phyloP scores from a whole-genome alignment of 805 yeast species.

The Metschnikowia aberdeeniae region DNA sequence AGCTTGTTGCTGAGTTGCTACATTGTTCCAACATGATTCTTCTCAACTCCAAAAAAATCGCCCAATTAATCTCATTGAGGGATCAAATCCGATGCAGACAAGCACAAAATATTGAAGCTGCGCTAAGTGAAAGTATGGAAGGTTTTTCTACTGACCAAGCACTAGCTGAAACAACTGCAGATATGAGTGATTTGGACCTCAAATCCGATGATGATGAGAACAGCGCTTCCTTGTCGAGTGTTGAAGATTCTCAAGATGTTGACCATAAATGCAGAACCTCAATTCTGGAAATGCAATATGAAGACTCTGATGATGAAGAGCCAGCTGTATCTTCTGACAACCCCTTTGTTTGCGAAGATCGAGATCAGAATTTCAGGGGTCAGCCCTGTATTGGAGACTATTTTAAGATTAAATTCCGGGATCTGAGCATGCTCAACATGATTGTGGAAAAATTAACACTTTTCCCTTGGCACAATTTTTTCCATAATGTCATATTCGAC shows the following conservation, averaged over 20 bases:
- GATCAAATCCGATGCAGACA: slow-evolving; percentile 55
- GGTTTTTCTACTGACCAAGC: not conserved
- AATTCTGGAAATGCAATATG: slow-evolving; percentile 25
- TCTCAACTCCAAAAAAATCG: slow-evolving; percentile 72
- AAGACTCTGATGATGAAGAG: slow-evolving; percentile 42
- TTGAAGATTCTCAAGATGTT: slow-evolving; percentile 11
- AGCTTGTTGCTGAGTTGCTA: slow-evolving; percentile 85
- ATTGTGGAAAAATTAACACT: slow-evolving; percentile 73
- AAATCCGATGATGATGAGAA: not conserved
- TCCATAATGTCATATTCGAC: slow-evolving; percentile 97
- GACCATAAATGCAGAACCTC: slow-evolving; percentile 17
- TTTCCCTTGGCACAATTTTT: slow-evolving; percentile 95
- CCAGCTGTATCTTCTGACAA: slow-evolving; percentile 40
- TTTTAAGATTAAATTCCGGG: slow-evolving; percentile 77
- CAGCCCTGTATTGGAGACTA: slow-evolving; percentile 82
- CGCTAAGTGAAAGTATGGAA: slow-evolving; percentile 27
- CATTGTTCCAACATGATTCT: slow-evolving; percentile 98
- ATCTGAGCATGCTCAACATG: slow-evolving; percentile 61
- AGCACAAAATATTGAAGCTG: slow-evolving; percentile 42
- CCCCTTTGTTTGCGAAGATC: slow-evolving; percentile 38
- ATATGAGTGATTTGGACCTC: not conserved
- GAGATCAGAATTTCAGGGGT: slow-evolving; percentile 36
- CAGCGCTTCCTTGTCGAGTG: not conserved
- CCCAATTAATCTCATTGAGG: slow-evolving; percentile 61
- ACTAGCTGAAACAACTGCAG: not conserved